These are phyloP conservation scores for Balansia obtecta DNA, from an alignment of 2,329 filamentous ascomycete species.

Conservation along the genomic window DNA sequence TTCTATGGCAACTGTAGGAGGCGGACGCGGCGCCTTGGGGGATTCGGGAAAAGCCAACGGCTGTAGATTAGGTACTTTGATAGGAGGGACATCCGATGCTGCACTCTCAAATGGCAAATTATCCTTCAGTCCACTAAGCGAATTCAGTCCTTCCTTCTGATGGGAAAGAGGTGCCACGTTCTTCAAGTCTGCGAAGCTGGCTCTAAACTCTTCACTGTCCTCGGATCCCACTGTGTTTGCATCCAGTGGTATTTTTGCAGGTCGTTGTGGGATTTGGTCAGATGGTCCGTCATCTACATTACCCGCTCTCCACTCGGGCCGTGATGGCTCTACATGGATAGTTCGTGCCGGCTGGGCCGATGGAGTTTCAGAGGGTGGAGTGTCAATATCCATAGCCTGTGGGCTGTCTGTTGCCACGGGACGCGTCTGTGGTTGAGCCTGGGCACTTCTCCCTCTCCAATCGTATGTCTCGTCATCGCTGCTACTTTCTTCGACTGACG, in stretches of 20 bases:
- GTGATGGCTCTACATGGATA: conserved; percentile 45
- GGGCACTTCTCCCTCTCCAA: conserved; percentile 22
- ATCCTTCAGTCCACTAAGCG: conserved; percentile 42
- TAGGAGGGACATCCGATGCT: conserved; percentile 29
- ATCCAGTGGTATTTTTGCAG: conserved; percentile 13
- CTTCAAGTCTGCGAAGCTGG: conserved; percentile 40
- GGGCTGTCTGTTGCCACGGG: conserved; percentile 29
- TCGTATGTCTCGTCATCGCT: conserved; percentile 28
- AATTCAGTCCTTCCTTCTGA: conserved; percentile 35
- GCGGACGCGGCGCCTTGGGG: conserved; percentile 37
- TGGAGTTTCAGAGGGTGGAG: conserved; percentile 25
- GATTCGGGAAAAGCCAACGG: conserved; percentile 33
- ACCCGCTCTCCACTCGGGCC: conserved; percentile 47
- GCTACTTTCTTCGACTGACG: conserved; percentile 34
- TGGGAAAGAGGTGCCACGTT: conserved; percentile 43
- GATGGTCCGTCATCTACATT: conserved; percentile 21
- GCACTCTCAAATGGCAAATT: conserved; percentile 44
- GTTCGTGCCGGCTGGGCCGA: conserved; percentile 27
- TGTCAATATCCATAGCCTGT: conserved; percentile 55
- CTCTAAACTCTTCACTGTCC: conserved; percentile 41
- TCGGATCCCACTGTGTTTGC: conserved; percentile 36
- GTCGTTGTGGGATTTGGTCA: conserved; percentile 9
- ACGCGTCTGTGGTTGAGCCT: conserved; percentile 15
- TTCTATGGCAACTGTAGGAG: conserved; percentile 28
- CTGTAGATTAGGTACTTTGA: conserved; percentile 20